phyloP scores from a whole-genome alignment of 192 early-diverging fungal species.

The Mortierella hygrophila region DNA sequence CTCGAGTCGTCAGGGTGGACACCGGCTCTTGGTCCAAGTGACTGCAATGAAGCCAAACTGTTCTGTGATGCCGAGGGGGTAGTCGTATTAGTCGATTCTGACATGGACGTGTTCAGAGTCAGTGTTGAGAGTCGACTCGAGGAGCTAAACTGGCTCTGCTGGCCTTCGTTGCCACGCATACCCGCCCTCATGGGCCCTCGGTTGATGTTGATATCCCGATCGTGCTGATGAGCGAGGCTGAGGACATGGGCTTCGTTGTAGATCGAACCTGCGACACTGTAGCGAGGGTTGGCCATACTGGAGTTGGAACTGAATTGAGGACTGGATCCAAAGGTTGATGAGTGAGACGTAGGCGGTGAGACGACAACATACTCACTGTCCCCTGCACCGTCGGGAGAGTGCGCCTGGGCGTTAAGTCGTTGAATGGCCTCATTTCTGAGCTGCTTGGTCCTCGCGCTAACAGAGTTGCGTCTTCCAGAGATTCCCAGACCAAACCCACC shows the following conservation, averaged over 20 bases:
- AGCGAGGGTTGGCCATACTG: slow-evolving; percentile 6
- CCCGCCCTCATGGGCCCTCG: background rate
- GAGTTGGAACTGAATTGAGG: slow-evolving; percentile 13
- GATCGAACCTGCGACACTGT: slow-evolving; percentile 17
- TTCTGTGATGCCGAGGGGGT: slow-evolving; percentile 39
- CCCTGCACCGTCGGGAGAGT: background rate
- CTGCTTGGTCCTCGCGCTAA: slow-evolving; percentile 35
- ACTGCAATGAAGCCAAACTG: slow-evolving; percentile 33
- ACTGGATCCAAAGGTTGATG: background rate
- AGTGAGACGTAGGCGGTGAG: background rate
- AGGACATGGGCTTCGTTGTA: slow-evolving; percentile 9
- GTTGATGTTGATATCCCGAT: background rate
- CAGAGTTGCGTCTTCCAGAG: slow-evolving; percentile 29
- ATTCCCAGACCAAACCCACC: slow-evolving; percentile 15
- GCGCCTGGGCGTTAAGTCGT: slow-evolving; percentile 33
- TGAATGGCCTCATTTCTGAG: slow-evolving; percentile 48
- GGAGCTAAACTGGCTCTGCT: slow-evolving; percentile 35
- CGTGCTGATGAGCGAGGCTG: background rate
- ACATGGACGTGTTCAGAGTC: slow-evolving; percentile 21
- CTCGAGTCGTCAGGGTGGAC: background rate
- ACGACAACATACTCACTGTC: background rate
- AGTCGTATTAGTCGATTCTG: slow-evolving; percentile 16
- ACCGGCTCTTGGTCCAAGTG: background rate
- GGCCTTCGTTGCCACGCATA: background rate
- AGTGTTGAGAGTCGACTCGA: slow-evolving; percentile 22